phyloP scores from a whole-genome alignment of 2,329 filamentous ascomycete species.

The Fusarium tuaranense region DNA sequence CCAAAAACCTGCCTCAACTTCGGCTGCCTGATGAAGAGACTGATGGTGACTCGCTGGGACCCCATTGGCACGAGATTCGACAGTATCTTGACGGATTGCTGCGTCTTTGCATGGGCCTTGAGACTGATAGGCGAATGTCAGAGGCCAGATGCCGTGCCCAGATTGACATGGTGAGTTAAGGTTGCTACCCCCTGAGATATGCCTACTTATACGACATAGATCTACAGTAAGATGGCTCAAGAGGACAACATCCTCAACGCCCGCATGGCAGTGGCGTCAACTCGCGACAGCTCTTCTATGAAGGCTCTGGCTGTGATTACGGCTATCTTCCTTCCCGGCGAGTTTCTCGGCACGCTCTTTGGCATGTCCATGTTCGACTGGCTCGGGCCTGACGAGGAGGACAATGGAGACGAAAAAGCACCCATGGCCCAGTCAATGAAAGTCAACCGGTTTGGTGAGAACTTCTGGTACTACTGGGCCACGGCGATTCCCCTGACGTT shows the following conservation, averaged over 20 bases:
- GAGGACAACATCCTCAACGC: slow-evolving; percentile 61
- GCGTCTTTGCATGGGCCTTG: slow-evolving; percentile 57
- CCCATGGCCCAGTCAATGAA: slow-evolving; percentile 6
- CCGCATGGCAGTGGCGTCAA: slow-evolving; percentile 54
- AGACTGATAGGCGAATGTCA: slow-evolving; percentile 60
- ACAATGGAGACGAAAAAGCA: background rate
- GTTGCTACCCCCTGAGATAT: background rate
- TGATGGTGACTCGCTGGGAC: slow-evolving; percentile 47
- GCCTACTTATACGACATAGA: slow-evolving; percentile 43
- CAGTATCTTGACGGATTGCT: slow-evolving; percentile 59
- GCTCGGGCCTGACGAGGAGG: slow-evolving; percentile 52
- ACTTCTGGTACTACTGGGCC: slow-evolving; percentile 61
- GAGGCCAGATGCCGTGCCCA: slow-evolving; percentile 60
- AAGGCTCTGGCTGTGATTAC: slow-evolving; percentile 62
- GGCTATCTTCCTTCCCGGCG: slow-evolving; percentile 60
- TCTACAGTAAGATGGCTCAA: slow-evolving; percentile 62
- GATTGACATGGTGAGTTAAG: slow-evolving; percentile 56
- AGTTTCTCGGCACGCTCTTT: slow-evolving; percentile 60
- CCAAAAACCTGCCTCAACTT: slow-evolving; percentile 32
- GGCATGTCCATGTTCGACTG: slow-evolving; percentile 62
- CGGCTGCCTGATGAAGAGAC: slow-evolving; percentile 24
- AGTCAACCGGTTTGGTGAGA: slow-evolving; percentile 49
- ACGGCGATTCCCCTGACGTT: slow-evolving; percentile 57
- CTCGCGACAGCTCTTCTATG: slow-evolving; percentile 60
- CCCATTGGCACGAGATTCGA: slow-evolving; percentile 60